Percentiles rank a stretch among this genome's conserved stretches.
phyloP scores from a whole-genome alignment of 441 rosid genomes.

The Pelargonium australe region DNA sequence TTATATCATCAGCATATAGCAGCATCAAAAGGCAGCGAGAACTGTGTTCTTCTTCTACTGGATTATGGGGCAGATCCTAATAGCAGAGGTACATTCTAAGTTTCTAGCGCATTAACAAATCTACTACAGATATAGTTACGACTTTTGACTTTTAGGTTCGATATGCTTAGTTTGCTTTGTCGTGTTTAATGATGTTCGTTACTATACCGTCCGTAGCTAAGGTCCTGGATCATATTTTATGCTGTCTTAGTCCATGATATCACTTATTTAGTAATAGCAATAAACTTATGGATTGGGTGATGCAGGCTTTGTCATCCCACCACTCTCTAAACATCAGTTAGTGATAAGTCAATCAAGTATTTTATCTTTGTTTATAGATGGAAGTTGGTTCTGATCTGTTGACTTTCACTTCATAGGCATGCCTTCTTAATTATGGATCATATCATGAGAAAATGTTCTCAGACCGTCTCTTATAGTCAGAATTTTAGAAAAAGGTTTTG shows the following conservation, averaged over 20 bases:
- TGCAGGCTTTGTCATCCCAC: neutral
- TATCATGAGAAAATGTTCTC: neutral
- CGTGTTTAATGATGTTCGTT: too few species aligned
- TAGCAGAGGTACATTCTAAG: slow-evolving; percentile 41
- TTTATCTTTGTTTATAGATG: neutral
- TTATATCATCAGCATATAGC: slow-evolving; percentile 55
- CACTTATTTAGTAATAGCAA: neutral
- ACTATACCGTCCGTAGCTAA: too few species aligned
- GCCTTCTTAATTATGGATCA: neutral
- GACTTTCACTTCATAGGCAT: neutral
- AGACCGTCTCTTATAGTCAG: too few species aligned
- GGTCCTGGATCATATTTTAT: slow-evolving; percentile 39
- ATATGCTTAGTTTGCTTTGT: too few species aligned
- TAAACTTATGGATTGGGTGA: neutral
- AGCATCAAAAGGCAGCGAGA: slow-evolving; percentile 61
- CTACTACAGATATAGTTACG: neutral
- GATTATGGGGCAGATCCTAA: slow-evolving; percentile 77
- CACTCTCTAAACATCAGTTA: neutral
- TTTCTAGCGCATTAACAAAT: neutral
- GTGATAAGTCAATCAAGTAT: neutral
- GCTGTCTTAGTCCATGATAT: slow-evolving; percentile 33
- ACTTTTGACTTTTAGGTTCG: too few species aligned
- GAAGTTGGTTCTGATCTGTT: neutral
- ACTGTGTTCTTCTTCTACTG: slow-evolving; percentile 57
- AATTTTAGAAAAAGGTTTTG: too few species aligned